These are phyloP conservation scores for Daldinia loculata DNA, from an alignment of 495 filamentous ascomycete genomes.

Conservation along the genomic window DNA sequence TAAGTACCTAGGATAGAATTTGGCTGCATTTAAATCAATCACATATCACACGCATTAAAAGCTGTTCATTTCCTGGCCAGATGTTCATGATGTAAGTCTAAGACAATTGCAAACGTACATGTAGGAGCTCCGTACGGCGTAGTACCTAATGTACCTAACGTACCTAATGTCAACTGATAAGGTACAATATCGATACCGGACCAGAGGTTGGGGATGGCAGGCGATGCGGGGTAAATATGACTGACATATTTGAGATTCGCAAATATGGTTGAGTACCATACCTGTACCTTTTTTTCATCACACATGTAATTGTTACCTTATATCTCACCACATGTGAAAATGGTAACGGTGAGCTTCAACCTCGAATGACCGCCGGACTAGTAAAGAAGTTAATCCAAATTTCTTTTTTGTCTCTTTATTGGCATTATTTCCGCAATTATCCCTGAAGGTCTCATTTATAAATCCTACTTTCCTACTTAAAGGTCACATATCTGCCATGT, in stretches of 20 bases:
- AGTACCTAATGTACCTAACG: neutral
- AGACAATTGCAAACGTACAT: neutral
- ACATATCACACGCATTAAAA: neutral
- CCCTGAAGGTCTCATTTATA: neutral
- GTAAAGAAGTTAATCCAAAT: neutral
- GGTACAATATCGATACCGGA: neutral
- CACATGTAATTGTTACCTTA: neutral
- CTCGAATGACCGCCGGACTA: neutral
- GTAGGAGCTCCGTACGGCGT: too few relatives aligned
- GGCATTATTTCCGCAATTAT: neutral
- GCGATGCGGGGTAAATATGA: constrained; percentile 1
- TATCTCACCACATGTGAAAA: neutral
- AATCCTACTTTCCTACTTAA: neutral
- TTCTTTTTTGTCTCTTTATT: neutral
- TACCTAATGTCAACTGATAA: neutral
- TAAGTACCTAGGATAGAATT: neutral
- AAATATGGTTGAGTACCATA: neutral
- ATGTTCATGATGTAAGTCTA: neutral
- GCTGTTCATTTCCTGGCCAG: neutral
- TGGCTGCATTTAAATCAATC: neutral
- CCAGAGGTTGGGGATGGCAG: neutral
- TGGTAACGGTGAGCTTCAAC: neutral
- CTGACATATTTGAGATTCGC: neutral
- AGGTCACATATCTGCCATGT: neutral
- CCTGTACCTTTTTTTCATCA: neutral